Evolutionary conservation across 768 basidiomycete species (phyloP).

Genomic region (Lentinus tigrinus): DNA sequence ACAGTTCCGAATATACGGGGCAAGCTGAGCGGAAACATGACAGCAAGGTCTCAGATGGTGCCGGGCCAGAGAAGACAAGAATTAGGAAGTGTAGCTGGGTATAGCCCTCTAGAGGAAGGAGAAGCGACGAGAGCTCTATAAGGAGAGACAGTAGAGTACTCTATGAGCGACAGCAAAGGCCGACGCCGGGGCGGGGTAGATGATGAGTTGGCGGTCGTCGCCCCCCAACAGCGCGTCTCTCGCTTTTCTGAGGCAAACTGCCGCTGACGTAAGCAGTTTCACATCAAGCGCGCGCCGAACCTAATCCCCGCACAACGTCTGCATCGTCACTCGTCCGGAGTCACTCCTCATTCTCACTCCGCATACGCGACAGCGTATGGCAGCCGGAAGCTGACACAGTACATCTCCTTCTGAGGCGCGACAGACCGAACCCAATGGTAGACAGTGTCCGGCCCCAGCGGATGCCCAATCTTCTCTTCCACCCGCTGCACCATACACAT

Average conservation of each 20-base stretch:
- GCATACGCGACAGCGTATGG: constrained; percentile 44
- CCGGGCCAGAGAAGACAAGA: constrained; percentile 8
- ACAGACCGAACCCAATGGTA: constrained; percentile 87
- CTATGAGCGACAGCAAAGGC: constrained; percentile 16
- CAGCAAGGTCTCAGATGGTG: neutral
- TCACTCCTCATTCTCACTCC: neutral
- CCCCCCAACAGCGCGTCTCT: constrained; percentile 5
- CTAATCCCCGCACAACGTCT: neutral
- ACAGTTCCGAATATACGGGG: constrained; percentile 46
- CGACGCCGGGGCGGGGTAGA: constrained; percentile 6
- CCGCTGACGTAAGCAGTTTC: constrained; percentile 24
- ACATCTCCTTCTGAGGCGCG: constrained; percentile 97
- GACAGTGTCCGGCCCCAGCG: constrained; percentile 47
- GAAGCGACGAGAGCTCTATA: constrained; percentile 19
- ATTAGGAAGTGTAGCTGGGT: constrained; percentile 17
- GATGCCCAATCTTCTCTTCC: constrained; percentile 57
- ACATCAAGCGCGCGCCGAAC: neutral
- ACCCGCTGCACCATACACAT: constrained; percentile 55
- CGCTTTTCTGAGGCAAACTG: constrained; percentile 20
- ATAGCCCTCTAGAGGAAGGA: constrained; percentile 23
- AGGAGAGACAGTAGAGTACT: constrained; percentile 23
- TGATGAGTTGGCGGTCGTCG: constrained; percentile 21
- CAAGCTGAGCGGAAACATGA: constrained; percentile 32
- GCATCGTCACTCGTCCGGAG: too few relatives aligned
- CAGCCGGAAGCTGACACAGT: constrained; percentile 87